Percentiles rank a stretch among this genome's conserved stretches.
Conservation (phyloP, 2,329 filamentous ascomycete species). For the Coniochaeta hoffmannii region DNA sequence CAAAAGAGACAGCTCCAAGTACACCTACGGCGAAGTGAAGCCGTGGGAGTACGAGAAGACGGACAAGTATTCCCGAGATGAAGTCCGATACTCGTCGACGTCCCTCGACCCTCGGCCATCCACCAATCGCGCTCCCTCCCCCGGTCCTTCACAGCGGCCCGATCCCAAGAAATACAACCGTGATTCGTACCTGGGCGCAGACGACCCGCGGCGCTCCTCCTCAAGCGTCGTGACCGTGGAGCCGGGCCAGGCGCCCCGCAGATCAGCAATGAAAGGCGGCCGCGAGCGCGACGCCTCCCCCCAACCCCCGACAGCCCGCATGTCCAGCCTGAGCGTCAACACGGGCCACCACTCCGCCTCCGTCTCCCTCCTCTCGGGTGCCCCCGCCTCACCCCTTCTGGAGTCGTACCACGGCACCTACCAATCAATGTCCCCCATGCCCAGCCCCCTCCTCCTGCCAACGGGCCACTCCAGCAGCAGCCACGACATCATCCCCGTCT, state of each 20-base stretch:
- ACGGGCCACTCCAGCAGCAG: constrained; percentile 44
- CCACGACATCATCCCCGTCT: constrained; percentile 34
- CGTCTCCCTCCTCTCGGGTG: constrained; percentile 31
- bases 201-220: constrained; percentile 16
- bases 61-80: constrained; percentile 18
- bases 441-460: constrained; percentile 63
- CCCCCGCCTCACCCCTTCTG: constrained; percentile 76
- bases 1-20: constrained; percentile 7
- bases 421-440: constrained; percentile 91
- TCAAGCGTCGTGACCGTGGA: constrained; percentile 35
- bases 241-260: constrained; percentile 21
- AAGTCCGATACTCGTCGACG: constrained; percentile 10
- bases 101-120: constrained; percentile 9
- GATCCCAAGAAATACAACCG: constrained; percentile 17
- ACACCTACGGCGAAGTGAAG: constrained; percentile 23
- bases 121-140: constrained; percentile 12
- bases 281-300: constrained; percentile 33
- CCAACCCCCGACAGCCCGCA: constrained; percentile 38
- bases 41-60: constrained; percentile 31
- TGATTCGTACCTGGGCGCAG: constrained; percentile 25
- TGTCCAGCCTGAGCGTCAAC: constrained; percentile 46
- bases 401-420: constrained; percentile 93
- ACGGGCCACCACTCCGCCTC: constrained; percentile 30
- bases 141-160: constrained; percentile 14
- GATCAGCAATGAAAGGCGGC: constrained; percentile 22